Evolutionary conservation across 345 rosid species (phyloP), one percentile per base, ranked within the genome.

Genomic region (Cardamine chenopodiifolia): DNA sequence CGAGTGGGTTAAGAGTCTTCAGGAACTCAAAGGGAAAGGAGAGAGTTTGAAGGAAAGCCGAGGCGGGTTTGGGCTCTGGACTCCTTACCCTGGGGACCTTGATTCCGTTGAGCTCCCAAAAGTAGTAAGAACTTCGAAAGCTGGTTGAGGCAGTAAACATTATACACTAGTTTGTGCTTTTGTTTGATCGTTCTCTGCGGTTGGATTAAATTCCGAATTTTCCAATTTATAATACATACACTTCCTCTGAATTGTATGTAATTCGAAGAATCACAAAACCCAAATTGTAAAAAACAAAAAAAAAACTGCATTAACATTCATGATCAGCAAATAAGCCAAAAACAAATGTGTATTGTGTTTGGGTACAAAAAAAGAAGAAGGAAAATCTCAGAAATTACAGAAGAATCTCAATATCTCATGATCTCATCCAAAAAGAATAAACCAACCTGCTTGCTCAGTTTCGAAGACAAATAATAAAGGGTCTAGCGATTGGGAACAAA

Each of bases 1-100:
- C 9, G 96, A 92, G 82, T 96, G 99, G 99, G 98, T 90, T 45
- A 96, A 92, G 84, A 85, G 70, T 63, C 48, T 87, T 34, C 80
- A 69, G 1, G 98, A 96, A 69, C 87, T 92, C 20, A 80, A 83
- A 82, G 98, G 96, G 37, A 84, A 75, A 20, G 99, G 98, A 53
- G 90, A 89, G 78, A 76, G 79, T 19, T 81, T 92, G 90, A 90
- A 80, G 73, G 99, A 96, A 84, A 87, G 86, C 53, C 80, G 86
- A 69, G 97, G 99, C 8, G 97, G 99, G 14, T 84, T 96, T 69
- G 99, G 96, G 47, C 81, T 96, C 45, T 96, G 98, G 98, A 89
- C 90, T 47, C 96, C 97, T 8, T 96, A 96, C 72, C 97, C 97
- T 19, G 97, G 86, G 19, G 78, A 90, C 76, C 96, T 92, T 44